Conservation (phyloP, 129 eudicot genomes). For the Tagetes patula region DNA sequence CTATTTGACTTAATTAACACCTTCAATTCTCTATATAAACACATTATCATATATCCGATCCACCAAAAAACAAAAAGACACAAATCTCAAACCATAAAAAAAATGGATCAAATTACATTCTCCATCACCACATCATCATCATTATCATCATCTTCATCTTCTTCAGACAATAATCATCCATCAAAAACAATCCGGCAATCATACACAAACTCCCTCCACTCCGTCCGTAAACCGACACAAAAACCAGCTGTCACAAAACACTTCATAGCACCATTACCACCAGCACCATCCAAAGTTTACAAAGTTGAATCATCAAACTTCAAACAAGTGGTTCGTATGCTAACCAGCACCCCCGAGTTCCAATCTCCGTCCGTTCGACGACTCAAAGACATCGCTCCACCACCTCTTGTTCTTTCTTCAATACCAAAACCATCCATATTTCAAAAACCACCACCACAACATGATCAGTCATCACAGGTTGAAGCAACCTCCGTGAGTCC, state of each 20-base stretch:
- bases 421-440: slow-evolving; percentile 25
- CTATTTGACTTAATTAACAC: neutral
- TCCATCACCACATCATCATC: slow-evolving; percentile 34
- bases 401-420: slow-evolving; percentile 44
- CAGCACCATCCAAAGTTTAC: slow-evolving; percentile 64
- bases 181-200: slow-evolving; percentile 20
- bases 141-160: slow-evolving; percentile 30
- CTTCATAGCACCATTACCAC: slow-evolving; percentile 67
- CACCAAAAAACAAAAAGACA: slow-evolving; percentile 21
- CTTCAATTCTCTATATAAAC: neutral
- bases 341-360: slow-evolving; percentile 50
- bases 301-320: slow-evolving; percentile 55
- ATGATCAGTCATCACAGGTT: slow-evolving; percentile 14
- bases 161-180: slow-evolving; percentile 18
- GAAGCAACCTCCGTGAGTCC: slow-evolving; percentile 15
- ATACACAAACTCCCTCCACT: slow-evolving; percentile 38
- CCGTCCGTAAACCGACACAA: slow-evolving; percentile 38
- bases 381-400: slow-evolving; percentile 52
- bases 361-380: slow-evolving; percentile 39
- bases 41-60: neutral
- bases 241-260: slow-evolving; percentile 41
- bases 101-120: slow-evolving; percentile 30
- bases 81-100: neutral
- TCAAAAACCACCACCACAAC: slow-evolving; percentile 10
- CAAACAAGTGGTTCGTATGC: slow-evolving; percentile 65